Conservation (phyloP, 2,329 filamentous ascomycete species). For the Hypomyces perniciosus region DNA sequence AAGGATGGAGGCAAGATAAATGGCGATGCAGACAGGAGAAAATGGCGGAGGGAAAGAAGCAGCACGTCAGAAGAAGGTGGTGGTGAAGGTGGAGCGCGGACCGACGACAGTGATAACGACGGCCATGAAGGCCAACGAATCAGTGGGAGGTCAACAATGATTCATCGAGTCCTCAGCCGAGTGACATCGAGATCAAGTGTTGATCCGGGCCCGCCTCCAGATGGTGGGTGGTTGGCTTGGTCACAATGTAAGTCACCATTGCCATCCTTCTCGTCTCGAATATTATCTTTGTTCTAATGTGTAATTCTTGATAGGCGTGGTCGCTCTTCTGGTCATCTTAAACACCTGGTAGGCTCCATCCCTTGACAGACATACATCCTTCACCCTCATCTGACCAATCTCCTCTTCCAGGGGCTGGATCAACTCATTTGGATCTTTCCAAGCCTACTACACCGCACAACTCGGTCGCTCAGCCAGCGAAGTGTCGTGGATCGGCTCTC, state of each 20-base stretch:
- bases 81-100: too few species aligned
- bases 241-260: conserved; percentile 30
- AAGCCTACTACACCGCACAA: conserved; percentile 43
- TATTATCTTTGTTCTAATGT: background rate
- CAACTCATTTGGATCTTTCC: conserved; percentile 51
- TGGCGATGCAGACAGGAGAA: too few species aligned
- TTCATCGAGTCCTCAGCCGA: conserved; percentile 35
- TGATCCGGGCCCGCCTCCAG: conserved; percentile 43
- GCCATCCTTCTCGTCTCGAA: background rate
- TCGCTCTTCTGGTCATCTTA: conserved; percentile 40
- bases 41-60: too few species aligned
- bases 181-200: conserved; percentile 35
- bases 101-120: too few species aligned
- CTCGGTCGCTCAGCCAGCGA: conserved; percentile 37
- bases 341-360: conserved; percentile 38
- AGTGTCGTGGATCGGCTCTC: conserved; percentile 52
- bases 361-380: background rate
- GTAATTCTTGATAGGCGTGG: conserved; percentile 12
- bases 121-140: background rate
- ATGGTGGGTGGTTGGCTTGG: conserved; percentile 46
- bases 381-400: background rate
- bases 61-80: too few species aligned
- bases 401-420: conserved; percentile 38
- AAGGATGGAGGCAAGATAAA: too few species aligned
- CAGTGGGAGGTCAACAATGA: conserved; percentile 15